Evolutionary conservation across 768 basidiomycete species (phyloP), one percentile per base, ranked within the genome.

Genomic region (Pleurotus pulmonarius): DNA sequence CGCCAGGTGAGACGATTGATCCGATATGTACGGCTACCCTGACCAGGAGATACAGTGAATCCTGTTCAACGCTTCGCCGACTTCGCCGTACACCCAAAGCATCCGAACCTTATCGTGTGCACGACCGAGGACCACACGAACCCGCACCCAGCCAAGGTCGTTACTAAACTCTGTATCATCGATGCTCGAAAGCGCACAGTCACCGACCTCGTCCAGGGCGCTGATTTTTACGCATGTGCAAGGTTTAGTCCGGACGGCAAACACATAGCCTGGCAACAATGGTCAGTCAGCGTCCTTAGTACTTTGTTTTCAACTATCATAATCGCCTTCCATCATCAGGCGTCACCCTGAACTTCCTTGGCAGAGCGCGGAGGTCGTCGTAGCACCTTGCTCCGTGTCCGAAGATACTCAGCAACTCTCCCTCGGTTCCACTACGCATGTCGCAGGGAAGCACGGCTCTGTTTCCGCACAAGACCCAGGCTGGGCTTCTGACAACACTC

Each of bases 351-450:
- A 59, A 40, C 18, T 59, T 13, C 58, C 58, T 5, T 53, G 44
- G 44, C 58, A 56, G 25, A 59, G 58, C 12, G 58, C 58, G 6
- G 55, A 57, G 46, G 52, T 56, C 45, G 44, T 38, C 22, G 15
- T 59, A 1, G 55, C 13, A 51, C 44, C 13, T 13, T 57, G 45
- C 34, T 56, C 18, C 2, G 7, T 2, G 24, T 29, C 29, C 1
- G 29, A 39, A 26, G 48, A 49, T 4, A n/a, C 38, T 3, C 38
- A 22, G 46, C 22, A 18, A 20, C 26, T 18, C 16, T 48, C 46
- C 15, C 5, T 29, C 29, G 46, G 46, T 0, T 20, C n/a, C 16
- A 48, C 1, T 7, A 48, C 22, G 1, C 46, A 24, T 48, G 46
- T 48, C n/a, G 46, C 46, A 11, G 22, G n/a, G 0, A 6, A 48